These are phyloP conservation scores for Canavalia ensiformis DNA, from an alignment of 306 rosid genomes.

Conservation along the genomic window DNA sequence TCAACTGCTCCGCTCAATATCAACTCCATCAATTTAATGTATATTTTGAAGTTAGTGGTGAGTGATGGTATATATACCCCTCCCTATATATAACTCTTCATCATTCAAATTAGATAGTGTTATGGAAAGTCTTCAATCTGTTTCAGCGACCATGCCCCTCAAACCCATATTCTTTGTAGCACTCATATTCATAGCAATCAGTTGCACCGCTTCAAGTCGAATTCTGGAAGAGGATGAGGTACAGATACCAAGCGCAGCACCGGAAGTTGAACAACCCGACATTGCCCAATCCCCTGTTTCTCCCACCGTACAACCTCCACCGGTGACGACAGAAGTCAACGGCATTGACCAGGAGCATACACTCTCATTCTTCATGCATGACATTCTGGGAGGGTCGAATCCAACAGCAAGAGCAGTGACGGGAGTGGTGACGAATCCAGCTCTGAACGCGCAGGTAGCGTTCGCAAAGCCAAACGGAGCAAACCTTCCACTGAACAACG, in stretches of 20 bases:
- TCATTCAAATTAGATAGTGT: background rate
- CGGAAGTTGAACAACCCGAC: constrained; percentile 14
- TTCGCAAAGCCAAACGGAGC: constrained; percentile 95
- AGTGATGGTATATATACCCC: background rate
- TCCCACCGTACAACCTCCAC: constrained; percentile 27
- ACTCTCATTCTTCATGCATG: constrained; percentile 79
- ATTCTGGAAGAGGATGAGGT: constrained; percentile 52
- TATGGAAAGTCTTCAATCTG: constrained; percentile 38
- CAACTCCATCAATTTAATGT: constrained; percentile 49
- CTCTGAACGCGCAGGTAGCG: constrained; percentile 80
- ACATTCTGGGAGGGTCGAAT: constrained; percentile 81
- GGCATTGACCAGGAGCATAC: constrained; percentile 49
- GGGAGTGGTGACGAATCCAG: constrained; percentile 76
- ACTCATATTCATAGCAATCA: constrained; percentile 45
- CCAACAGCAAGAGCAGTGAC: constrained; percentile 83
- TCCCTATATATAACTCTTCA: background rate
- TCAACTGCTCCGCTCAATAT: constrained; percentile 59
- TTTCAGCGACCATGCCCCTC: constrained; percentile 11
- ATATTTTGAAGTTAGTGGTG: no score
- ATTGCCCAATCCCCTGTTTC: constrained; percentile 42
- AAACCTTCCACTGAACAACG: constrained; percentile 63
- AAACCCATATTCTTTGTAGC: constrained; percentile 42
- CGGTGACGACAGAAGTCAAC: constrained; percentile 24
- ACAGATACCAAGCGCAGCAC: constrained; percentile 9
- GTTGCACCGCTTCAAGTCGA: constrained; percentile 48